Percentiles rank a stretch among this genome's conserved stretches.
Evolutionary conservation across 495 filamentous ascomycete genomes (phyloP).

Genomic region (Articulospora tetracladia): DNA sequence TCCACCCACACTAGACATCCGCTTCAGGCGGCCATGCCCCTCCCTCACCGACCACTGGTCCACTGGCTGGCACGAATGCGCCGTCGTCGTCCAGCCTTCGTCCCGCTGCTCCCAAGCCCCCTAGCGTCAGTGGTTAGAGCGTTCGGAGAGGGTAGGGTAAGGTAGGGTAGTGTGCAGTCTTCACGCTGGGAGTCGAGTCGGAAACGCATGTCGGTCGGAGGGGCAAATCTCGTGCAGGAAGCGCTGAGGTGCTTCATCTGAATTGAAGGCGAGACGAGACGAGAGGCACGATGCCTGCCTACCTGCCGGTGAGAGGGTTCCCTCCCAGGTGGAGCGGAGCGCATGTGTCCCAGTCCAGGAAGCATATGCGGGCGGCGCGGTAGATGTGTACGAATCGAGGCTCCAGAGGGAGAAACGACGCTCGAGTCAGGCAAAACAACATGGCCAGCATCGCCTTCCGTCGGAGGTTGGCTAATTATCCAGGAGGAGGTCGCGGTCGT

Average conservation of each 20-base stretch:
- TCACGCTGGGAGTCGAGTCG: no score
- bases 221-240: not conserved
- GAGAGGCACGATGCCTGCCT: no score
- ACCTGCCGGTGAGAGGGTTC: no score
- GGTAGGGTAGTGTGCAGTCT: no score
- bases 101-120: not conserved
- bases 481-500: no score
- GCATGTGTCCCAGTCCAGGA: not conserved
- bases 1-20: not conserved
- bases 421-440: conserved; percentile 9
- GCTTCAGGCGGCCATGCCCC: conserved; percentile 3
- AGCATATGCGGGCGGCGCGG: not conserved
- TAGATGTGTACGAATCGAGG: conserved; percentile 4
- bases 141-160: no score
- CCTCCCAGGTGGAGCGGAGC: no score
- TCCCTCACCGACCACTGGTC: not conserved
- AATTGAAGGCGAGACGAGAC: not conserved
- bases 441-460: conserved; percentile 9
- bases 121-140: no score
- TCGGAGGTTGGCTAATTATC: not conserved
- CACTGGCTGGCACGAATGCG: not conserved
- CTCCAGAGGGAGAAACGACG: not conserved
- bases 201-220: no score
- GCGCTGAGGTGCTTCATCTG: not conserved
- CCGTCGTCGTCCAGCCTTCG: not conserved